These are phyloP conservation scores for Scenedesmus sp. DNA, from an alignment of 163 green algal genomes.

Conservation along the genomic window DNA sequence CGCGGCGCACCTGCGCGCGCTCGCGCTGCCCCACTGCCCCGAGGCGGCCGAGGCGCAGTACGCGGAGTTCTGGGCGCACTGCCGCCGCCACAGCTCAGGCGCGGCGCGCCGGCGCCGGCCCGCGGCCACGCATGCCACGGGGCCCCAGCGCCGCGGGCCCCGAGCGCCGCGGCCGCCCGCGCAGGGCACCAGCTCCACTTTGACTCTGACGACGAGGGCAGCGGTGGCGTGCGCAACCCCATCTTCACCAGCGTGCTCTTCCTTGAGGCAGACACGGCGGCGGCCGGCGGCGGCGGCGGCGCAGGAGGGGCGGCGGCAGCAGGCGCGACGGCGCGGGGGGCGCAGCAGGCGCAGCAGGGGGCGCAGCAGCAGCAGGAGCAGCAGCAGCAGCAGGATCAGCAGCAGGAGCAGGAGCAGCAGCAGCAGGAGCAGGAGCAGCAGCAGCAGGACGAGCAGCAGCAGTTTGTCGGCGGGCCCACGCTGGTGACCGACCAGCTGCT, in stretches of 20 bases:
- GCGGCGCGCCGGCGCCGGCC: background rate
- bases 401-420: background rate
- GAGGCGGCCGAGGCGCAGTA: constrained; percentile 17
- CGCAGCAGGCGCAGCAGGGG: no score
- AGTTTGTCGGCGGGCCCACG: constrained; percentile 50
- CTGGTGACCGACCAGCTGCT: constrained; percentile 54
- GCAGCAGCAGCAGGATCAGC: background rate
- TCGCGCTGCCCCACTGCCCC: constrained; percentile 18
- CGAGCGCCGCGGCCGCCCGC: background rate
- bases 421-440: constrained; percentile 8
- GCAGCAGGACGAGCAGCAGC: background rate
- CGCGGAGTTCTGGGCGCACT: constrained; percentile 58
- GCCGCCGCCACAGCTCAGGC: constrained; percentile 38
- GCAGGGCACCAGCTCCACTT: constrained; percentile 59
- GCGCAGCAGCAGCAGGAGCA: background rate
- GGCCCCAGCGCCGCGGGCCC: background rate
- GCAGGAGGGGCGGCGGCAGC: no score
- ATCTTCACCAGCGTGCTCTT: constrained; percentile 51
- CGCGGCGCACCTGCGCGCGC: constrained; percentile 25
- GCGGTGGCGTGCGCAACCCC: constrained; percentile 42
- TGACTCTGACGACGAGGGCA: constrained; percentile 57
- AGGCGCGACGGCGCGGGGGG: no score
- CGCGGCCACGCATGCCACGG: background rate
- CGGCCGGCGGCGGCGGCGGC: background rate
- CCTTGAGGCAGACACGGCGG: background rate